These are phyloP conservation scores for Colletotrichum lini DNA, from an alignment of 2,329 filamentous ascomycete species.

Conservation along the genomic window DNA sequence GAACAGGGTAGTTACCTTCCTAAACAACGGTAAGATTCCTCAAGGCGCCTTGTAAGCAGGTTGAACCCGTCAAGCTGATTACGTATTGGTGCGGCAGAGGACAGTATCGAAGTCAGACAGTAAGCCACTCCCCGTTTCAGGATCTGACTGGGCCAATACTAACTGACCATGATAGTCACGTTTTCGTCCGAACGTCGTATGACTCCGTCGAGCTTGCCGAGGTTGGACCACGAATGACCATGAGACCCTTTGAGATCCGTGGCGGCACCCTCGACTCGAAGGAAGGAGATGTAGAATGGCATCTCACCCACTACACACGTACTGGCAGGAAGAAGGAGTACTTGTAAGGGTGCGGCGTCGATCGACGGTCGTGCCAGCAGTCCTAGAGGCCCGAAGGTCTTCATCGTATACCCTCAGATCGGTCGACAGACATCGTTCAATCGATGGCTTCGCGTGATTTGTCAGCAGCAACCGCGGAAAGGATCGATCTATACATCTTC, in stretches of 20 bases:
- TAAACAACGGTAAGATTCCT: slow-evolving; percentile 15
- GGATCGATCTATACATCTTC: not conserved
- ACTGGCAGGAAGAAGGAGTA: slow-evolving; percentile 97
- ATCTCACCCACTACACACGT: slow-evolving; percentile 93
- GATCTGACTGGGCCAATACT: slow-evolving; percentile 5
- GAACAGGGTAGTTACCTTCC: slow-evolving; percentile 89
- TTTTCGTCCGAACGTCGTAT: slow-evolving; percentile 94
- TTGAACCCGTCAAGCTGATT: slow-evolving; percentile 65
- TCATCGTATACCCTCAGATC: no score
- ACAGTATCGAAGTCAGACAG: slow-evolving; percentile 88
- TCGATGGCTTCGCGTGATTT: not conserved
- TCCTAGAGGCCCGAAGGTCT: not conserved
- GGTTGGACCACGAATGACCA: slow-evolving; percentile 84
- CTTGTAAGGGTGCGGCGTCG: slow-evolving; percentile 68
- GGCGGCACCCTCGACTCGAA: slow-evolving; percentile 94
- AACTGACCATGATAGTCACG: slow-evolving; percentile 56
- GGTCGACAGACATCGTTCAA: not conserved
- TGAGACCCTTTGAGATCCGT: slow-evolving; percentile 91
- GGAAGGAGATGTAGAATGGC: slow-evolving; percentile 96
- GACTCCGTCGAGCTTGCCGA: slow-evolving; percentile 87
- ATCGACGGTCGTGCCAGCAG: not conserved
- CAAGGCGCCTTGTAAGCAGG: not conserved
- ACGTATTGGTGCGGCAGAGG: slow-evolving; percentile 68
- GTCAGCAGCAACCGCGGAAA: not conserved
- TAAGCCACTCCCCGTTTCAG: slow-evolving; percentile 14